Evolutionary conservation across 441 rosid genomes (phyloP).

Genomic region (Manihot esculenta): DNA sequence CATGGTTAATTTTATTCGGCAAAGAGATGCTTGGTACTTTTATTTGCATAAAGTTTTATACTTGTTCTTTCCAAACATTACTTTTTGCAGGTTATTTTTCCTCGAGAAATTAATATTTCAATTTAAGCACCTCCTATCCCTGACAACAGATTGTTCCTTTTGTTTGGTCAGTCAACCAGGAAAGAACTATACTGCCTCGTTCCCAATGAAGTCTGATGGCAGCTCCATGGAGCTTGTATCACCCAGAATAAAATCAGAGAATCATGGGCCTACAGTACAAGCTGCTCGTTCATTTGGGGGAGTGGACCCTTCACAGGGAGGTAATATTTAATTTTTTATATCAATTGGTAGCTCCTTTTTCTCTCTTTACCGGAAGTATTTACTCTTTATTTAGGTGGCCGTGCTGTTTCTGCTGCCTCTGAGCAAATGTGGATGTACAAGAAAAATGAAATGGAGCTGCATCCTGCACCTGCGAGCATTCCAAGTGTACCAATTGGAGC

Average conservation of each 20-base stretch:
- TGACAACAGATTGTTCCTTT: constrained; percentile 24
- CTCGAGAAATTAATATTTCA: constrained; percentile 1
- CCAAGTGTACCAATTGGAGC: constrained; percentile 49
- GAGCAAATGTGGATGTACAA: constrained; percentile 50
- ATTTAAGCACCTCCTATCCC: constrained; percentile 2
- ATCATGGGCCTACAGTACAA: constrained; percentile 41
- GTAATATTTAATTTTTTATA: constrained; percentile 26
- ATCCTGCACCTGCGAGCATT: constrained; percentile 57
- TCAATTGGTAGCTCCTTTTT: constrained; percentile 2
- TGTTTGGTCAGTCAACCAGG: constrained; percentile 49
- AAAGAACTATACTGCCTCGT: constrained; percentile 39
- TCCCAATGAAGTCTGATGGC: constrained; percentile 43
- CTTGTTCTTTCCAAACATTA: not conserved
- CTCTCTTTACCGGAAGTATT: constrained; percentile 21
- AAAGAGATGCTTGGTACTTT: not conserved
- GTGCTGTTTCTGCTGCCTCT: constrained; percentile 29
- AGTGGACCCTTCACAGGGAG: constrained; percentile 51
- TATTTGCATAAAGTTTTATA: not conserved
- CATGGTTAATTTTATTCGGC: not conserved
- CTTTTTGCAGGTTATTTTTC: constrained; percentile 18
- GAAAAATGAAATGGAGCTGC: constrained; percentile 37
- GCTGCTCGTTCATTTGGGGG: constrained; percentile 48
- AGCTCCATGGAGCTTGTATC: constrained; percentile 67
- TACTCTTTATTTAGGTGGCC: constrained; percentile 33
- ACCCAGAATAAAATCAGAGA: constrained; percentile 55